Percentiles rank a stretch among this genome's conserved stretches.
phyloP scores from a whole-genome alignment of 257 asterid genomes.

The Verbascum thapsus region DNA sequence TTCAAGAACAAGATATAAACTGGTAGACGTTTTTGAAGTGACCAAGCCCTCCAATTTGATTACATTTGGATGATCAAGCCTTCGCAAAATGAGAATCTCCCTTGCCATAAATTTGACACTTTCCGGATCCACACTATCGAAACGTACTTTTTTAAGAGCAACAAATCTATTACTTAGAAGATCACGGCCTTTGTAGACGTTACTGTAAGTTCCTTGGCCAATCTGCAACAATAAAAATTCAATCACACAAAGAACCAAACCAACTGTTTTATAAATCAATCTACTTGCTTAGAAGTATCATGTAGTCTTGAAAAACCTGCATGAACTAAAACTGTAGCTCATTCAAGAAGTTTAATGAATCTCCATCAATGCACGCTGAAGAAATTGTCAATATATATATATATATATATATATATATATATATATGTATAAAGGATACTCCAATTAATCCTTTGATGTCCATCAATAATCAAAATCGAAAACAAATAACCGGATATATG shows the following conservation, averaged over 20 bases:
- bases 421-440: too few relatives aligned
- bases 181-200: conserved; percentile 86
- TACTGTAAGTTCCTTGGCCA: conserved; percentile 97
- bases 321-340: background rate
- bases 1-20: conserved; percentile 85
- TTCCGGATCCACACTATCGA: conserved; percentile 84
- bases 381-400: too few relatives aligned
- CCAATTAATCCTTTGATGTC: too few relatives aligned
- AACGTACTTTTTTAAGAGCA: conserved; percentile 89
- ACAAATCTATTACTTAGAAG: conserved; percentile 55
- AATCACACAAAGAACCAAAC: conserved; percentile 47
- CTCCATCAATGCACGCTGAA: too few relatives aligned
- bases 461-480: too few relatives aligned
- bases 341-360: conserved; percentile 1
- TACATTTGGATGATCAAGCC: conserved; percentile 87
- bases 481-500: too few relatives aligned
- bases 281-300: conserved; percentile 14
- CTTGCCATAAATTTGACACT: conserved; percentile 96
- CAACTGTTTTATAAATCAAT: conserved; percentile 28
- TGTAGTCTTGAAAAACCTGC: conserved; percentile 20
- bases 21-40: conserved; percentile 67
- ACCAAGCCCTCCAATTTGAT: conserved; percentile 85
- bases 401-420: too few relatives aligned
- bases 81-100: conserved; percentile 81
- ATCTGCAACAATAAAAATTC: conserved; percentile 64